Conservation (phyloP, 352 stramenopile species). For the Globisporangium iwayamae region DNA sequence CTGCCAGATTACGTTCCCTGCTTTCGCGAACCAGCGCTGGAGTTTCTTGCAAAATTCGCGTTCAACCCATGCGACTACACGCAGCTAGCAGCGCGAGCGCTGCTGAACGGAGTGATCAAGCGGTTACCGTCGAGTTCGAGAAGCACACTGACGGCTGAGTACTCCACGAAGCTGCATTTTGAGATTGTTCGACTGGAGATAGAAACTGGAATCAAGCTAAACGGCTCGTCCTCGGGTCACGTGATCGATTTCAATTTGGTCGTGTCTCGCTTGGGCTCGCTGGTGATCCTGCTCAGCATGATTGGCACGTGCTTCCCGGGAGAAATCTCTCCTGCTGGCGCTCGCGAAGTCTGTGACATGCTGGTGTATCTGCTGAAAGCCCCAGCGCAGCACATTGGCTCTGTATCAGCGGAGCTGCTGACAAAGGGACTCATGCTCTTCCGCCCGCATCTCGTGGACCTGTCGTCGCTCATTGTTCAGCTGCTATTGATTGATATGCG, state of each 20-base stretch:
- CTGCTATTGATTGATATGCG: constrained; percentile 72
- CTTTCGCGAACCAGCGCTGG: constrained; percentile 69
- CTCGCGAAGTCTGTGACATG: constrained; percentile 79
- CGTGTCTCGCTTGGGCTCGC: constrained; percentile 56
- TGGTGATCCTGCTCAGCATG: constrained; percentile 81
- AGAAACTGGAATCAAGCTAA: constrained; percentile 43
- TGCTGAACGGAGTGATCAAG: constrained; percentile 79
- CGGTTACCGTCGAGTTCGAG: constrained; percentile 41
- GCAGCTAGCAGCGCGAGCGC: constrained; percentile 59
- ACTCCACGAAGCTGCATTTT: constrained; percentile 75
- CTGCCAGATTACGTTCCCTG: constrained; percentile 65
- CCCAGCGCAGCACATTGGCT: constrained; percentile 51
- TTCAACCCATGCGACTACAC: constrained; percentile 79
- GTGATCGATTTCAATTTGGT: constrained; percentile 34
- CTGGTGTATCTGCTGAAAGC: constrained; percentile 62
- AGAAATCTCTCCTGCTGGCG: constrained; percentile 69
- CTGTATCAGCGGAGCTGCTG: constrained; percentile 68
- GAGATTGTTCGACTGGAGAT: constrained; percentile 74
- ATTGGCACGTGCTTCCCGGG: constrained; percentile 84
- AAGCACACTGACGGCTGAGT: constrained; percentile 60
- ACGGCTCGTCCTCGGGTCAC: constrained; percentile 19
- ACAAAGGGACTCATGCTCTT: constrained; percentile 86
- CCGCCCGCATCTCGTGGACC: constrained; percentile 71
- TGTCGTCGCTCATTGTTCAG: constrained; percentile 73
- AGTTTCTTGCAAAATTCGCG: constrained; percentile 66